phyloP scores from a whole-genome alignment of 176 grass and related monocot species.

The Carex parvula region DNA sequence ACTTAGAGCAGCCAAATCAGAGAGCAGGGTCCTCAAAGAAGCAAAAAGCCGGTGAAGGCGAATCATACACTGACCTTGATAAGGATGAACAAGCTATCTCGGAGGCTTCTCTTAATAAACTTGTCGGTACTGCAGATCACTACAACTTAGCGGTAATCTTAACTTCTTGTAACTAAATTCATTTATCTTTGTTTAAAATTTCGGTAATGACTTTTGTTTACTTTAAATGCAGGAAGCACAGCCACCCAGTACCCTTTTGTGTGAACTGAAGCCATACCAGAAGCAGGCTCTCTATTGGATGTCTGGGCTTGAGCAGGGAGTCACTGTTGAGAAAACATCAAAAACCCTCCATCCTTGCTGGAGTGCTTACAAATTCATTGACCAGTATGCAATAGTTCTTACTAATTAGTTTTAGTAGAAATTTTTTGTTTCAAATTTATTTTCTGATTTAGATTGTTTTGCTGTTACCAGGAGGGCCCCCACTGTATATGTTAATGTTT shows the following conservation, averaged over 20 bases:
- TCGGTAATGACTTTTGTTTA: background rate
- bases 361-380: constrained; percentile 62
- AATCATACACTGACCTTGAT: constrained; percentile 51
- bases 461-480: constrained; percentile 58
- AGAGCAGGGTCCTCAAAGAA: constrained; percentile 33
- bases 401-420: background rate
- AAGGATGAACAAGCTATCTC: constrained; percentile 85
- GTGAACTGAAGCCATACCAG: constrained; percentile 73
- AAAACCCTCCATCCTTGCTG: constrained; percentile 82
- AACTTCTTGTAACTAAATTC: background rate
- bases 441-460: background rate
- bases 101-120: constrained; percentile 81
- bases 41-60: constrained; percentile 29
- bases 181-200: constrained; percentile 16
- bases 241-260: constrained; percentile 57
- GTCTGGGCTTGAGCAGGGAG: constrained; percentile 78
- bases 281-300: constrained; percentile 94
- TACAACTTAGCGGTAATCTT: constrained; percentile 63
- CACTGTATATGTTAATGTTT: constrained; percentile 69
- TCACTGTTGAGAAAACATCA: constrained; percentile 34
- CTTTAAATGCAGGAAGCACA: constrained; percentile 60
- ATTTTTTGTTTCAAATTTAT: background rate
- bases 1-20: constrained; percentile 29
- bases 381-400: constrained; percentile 46
- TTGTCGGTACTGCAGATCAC: constrained; percentile 59